Base-by-base conservation (phyloP, 2,329 filamentous ascomycete genomes). In the Simplicillium aogashimaense region DNA sequence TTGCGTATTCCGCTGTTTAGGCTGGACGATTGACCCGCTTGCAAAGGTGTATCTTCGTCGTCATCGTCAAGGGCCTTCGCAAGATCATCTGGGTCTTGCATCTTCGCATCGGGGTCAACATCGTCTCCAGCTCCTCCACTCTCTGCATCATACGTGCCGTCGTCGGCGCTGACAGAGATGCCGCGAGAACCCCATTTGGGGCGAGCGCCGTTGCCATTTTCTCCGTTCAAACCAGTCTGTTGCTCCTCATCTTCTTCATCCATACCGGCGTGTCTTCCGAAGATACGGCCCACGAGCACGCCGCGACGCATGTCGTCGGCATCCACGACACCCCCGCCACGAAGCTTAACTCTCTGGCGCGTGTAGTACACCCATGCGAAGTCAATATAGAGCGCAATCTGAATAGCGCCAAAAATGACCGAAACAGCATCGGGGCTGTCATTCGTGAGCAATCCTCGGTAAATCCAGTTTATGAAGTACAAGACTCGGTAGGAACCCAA, bases 291-390 rank as follows among this genome's bases (percentile, higher is more conserved):
- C 9, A 95, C 76, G 20, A 97, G 69, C 81, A 88, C 95, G 47
- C 88, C 86, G 41, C 86, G 81, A 47, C 81, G 75, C 56, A 94
- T 70, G 57, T 97, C 90, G 48, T 95, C 89, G 4, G 83, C 82
- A 56, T 97, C 90, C 12, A 97, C 86, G 14, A 95, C 72, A 7
- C 87, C 86, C 35, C 90, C 90, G 49, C 59, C 81, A 45, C 90
- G 77, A 13, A 97, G 79, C 79, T 95, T 95, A 55, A 97, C 88
- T 42, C 89, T 78, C 66, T 95, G 90, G 47, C 90, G 77, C 10
- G 83, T 85, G 67, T 86, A 95, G 69, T 97, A 97, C 2, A 97
- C 88, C 88, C 89, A 95, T 29, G 87, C 88, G 57, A 97, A 97
- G 63, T 97, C 90, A 50, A 89, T 59, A 61, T 95, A 95, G 34